Conservation (phyloP, 2,329 filamentous ascomycete species). For the Venturia nashicola region DNA sequence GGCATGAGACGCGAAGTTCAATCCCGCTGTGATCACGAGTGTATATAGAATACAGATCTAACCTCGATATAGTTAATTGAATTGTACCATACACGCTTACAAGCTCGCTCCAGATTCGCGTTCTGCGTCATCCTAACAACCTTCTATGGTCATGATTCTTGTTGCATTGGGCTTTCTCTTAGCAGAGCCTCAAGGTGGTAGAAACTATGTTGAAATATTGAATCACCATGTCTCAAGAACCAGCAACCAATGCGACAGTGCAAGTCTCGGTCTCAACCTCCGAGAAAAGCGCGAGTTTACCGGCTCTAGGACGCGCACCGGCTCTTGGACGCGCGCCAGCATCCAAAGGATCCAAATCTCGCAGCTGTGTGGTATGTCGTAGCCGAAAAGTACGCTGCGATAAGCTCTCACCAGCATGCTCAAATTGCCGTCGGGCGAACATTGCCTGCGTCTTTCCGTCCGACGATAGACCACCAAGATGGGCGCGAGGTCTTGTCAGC, state of each 20-base stretch:
- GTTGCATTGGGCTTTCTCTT: neutral
- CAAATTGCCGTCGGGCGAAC: slow-evolving; percentile 42
- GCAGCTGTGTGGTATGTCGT: slow-evolving; percentile 31
- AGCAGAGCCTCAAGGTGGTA: neutral
- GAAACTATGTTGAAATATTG: neutral
- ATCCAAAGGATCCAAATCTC: neutral
- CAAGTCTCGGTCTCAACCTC: slow-evolving; percentile 10
- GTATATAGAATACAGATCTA: neutral
- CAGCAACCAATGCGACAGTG: slow-evolving; percentile 1
- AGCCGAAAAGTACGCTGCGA: slow-evolving; percentile 47
- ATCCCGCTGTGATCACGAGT: too few species aligned
- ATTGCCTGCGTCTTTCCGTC: slow-evolving; percentile 41
- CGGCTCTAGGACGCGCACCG: slow-evolving; percentile 4
- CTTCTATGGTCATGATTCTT: neutral
- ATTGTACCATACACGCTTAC: neutral
- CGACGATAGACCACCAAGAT: slow-evolving; percentile 38
- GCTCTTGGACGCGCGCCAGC: slow-evolving; percentile 7
- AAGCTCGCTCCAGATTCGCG: neutral
- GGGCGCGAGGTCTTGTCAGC: slow-evolving; percentile 39
- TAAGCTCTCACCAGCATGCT: slow-evolving; percentile 40
- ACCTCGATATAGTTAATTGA: neutral
- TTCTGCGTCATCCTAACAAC: neutral
- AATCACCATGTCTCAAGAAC: neutral
- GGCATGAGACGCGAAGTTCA: neutral
- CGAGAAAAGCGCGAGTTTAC: slow-evolving; percentile 11